Evolutionary conservation across 345 rosid genomes (phyloP).

Genomic region (Eucalyptus globulus): DNA sequence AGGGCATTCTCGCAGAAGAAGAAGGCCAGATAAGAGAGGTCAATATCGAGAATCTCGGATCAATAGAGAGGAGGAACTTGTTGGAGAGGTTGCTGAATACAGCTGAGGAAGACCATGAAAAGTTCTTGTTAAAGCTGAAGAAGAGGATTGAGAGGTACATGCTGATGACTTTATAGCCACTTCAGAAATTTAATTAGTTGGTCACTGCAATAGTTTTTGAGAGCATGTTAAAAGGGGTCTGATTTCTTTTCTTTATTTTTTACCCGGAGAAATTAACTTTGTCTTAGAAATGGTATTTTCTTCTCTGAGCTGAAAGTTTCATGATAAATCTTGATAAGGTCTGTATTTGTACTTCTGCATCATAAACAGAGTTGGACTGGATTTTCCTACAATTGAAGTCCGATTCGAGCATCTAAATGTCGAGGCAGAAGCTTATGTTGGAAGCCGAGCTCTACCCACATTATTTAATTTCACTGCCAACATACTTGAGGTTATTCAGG

Average conservation of each 20-base stretch:
- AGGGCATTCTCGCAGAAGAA: conserved; percentile 50
- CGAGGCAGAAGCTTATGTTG: conserved; percentile 49
- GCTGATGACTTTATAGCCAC: neutral
- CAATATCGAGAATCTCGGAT: conserved; percentile 46
- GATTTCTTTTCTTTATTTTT: neutral
- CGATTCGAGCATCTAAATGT: conserved; percentile 62
- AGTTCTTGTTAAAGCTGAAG: conserved; percentile 68
- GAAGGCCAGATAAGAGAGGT: conserved; percentile 43
- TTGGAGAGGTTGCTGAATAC: conserved; percentile 56
- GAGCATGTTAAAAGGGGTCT: neutral
- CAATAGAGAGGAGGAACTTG: conserved; percentile 52
- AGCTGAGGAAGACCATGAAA: conserved; percentile 78
- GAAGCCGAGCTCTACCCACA: conserved; percentile 53
- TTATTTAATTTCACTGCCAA: conserved; percentile 33
- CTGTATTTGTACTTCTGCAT: neutral
- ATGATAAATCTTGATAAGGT: neutral
- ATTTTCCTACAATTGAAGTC: conserved; percentile 80
- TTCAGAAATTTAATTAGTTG: neutral
- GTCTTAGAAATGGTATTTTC: neutral
- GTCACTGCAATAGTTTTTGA: neutral
- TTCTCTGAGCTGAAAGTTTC: neutral
- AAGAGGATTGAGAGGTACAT: conserved; percentile 58
- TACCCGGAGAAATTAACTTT: neutral
- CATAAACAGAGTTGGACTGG: conserved; percentile 63
- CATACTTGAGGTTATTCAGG: conserved; percentile 24